Evolutionary conservation across 2,329 filamentous ascomycete genomes (phyloP).

Genomic region (Pseudocercospora crystallina): DNA sequence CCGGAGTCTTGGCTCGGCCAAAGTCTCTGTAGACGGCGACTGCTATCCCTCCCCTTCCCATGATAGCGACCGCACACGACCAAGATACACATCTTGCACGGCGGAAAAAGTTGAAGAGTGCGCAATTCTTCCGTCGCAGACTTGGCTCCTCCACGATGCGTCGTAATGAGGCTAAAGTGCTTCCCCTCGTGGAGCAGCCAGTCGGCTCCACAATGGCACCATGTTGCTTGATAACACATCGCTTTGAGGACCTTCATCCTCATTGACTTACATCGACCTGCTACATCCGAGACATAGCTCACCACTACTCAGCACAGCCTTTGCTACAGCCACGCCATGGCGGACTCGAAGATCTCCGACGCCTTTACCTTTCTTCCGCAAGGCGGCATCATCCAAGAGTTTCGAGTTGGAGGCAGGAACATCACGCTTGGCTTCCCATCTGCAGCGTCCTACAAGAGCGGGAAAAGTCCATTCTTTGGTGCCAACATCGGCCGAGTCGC

Average conservation of each 20-base stretch:
- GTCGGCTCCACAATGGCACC: too few species aligned
- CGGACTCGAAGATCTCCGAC: conserved; percentile 24
- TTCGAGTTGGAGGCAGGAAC: conserved; percentile 74
- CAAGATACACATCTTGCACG: too few species aligned
- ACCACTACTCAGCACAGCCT: neutral
- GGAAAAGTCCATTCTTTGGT: conserved; percentile 82
- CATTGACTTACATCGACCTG: too few species aligned
- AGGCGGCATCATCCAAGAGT: conserved; percentile 77
- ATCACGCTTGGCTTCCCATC: conserved; percentile 85
- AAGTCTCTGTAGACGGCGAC: too few species aligned
- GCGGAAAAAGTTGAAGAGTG: too few species aligned
- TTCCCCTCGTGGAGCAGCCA: neutral
- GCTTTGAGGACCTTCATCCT: too few species aligned
- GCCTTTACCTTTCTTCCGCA: conserved; percentile 68
- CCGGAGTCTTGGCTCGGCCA: too few species aligned
- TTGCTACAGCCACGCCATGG: conserved; percentile 17
- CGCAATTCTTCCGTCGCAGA: too few species aligned
- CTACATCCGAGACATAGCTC: neutral
- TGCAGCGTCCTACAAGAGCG: conserved; percentile 69
- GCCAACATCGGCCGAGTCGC: conserved; percentile 84
- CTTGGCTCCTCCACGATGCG: too few species aligned
- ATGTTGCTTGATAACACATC: too few species aligned
- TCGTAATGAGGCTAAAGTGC: conserved; percentile 4
- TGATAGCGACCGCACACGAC: too few species aligned
- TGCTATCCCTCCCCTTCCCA: too few species aligned